Evolutionary conservation across 192 early-diverging fungal genomes (phyloP), one percentile per base, ranked within the genome.

Genomic region (Podila epigama): DNA sequence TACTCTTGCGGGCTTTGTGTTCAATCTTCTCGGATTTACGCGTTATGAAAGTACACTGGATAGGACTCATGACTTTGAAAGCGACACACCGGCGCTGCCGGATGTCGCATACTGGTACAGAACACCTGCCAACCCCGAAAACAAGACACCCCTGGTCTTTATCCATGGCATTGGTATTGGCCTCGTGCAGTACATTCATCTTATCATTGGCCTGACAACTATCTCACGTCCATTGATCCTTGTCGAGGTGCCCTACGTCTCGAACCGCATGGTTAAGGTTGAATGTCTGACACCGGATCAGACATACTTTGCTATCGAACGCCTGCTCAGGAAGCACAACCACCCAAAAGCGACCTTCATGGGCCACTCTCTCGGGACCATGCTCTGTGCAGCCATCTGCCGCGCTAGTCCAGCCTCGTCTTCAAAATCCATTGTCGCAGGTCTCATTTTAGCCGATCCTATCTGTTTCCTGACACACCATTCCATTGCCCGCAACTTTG

Each of bases 161-260:
- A 86, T 91, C 15, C 91, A 92, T 68, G 91, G 91, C 11, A 85
- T 92, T 53, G 90, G 89, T 12, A 70, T 85, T 52, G 90, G 91
- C 13, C 48, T 89, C 8, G 57, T 81, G 5, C 78, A 79, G 37
- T 92, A 92, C 65, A 41, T 73, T 18, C 75, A 86, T 22, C 84
- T 89, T 54, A 50, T 92, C 22, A 54, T 65, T 29, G 68, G 79
- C 13, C 66, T 92, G 33, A 50, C 57, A 0, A 70, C 73, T 18
- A 63, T 86, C 27, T 70, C 82, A 13, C 70, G 86, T 12, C 84
- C 84, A 15, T 53, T 88, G 1, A 84, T 85, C 53, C 51, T 81
- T 35, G 77, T 88, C 15, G 86, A 93, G 60, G 69, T 91, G 11
- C 86, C 89, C 0, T 82, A 89, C 61, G 86, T 91, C 2, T 88